Evolutionary conservation across 1,284 basidiomycete species (phyloP).

Genomic region (Kalmanozyma brasiliensis): DNA sequence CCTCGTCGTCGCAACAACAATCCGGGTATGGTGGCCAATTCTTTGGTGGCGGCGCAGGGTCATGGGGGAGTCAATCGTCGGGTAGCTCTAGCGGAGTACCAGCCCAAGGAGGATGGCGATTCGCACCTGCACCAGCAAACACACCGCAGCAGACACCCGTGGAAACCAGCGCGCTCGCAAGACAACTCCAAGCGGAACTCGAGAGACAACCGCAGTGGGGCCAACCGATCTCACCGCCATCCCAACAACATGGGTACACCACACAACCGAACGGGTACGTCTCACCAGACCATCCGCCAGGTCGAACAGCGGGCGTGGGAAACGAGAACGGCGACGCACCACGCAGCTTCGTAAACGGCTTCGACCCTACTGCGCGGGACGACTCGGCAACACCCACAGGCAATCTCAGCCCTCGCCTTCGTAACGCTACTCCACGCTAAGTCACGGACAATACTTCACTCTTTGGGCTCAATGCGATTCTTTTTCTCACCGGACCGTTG

Average conservation of each 20-base stretch:
- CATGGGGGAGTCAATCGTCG: constrained; percentile 29
- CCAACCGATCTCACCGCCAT: background rate
- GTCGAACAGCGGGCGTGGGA: background rate
- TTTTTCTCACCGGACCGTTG: too few relatives aligned
- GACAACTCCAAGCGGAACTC: constrained; percentile 47
- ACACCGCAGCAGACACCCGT: constrained; percentile 55
- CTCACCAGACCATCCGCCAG: background rate
- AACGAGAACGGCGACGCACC: background rate
- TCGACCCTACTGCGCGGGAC: constrained; percentile 6
- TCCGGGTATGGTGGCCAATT: constrained; percentile 14
- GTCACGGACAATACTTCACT: constrained; percentile 2
- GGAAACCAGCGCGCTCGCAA: constrained; percentile 38
- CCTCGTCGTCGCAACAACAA: constrained; percentile 10
- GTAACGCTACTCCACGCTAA: background rate
- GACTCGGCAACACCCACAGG: constrained; percentile 17
- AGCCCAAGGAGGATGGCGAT: constrained; percentile 19
- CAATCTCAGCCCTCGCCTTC: constrained; percentile 3
- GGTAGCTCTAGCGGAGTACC: constrained; percentile 7
- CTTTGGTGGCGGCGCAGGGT: constrained; percentile 29
- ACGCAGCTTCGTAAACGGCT: constrained; percentile 35
- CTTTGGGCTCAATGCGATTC: background rate
- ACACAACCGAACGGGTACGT: background rate
- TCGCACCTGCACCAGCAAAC: constrained; percentile 47
- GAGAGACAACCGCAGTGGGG: constrained; percentile 13
- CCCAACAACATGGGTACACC: background rate